Evolutionary conservation across 2,329 filamentous ascomycete genomes (phyloP), one percentile per base, ranked within the genome.

Genomic region (Cladophialophora carrionii): DNA sequence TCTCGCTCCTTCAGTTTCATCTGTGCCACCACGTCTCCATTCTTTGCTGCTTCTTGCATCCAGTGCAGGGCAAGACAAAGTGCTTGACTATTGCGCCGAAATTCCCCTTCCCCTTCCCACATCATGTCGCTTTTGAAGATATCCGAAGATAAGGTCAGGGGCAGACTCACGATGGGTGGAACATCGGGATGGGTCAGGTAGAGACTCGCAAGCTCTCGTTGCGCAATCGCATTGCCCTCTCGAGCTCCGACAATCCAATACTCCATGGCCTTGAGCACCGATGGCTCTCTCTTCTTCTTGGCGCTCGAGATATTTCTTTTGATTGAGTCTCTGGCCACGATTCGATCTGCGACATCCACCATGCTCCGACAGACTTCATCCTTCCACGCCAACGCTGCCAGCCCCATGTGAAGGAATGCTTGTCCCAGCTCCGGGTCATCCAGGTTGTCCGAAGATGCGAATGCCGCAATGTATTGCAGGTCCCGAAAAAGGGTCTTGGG

Each of bases 41-140:
- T 92, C 61, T 85, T 85, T 72, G 91, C 90, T 43, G 91, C 92
- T 70, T 91, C 83, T 79, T 94, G 91, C 92, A 98, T 97, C 93
- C 94, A 98, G 81, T 98, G 94, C 78, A 96, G 88, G 9, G 94
- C 94, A 63, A 96, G 87, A 73, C 93, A 97, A 90, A 98, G 95
- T 49, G 92, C 87, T 61, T 89, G 89, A 72, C 89, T 86, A 43
- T 61, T 64, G 17, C 66, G 68, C n/a, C 24, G 59, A 31, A 49
- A 53, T 29, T 59, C 66, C 32, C 58, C 58, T 60, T 84, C 81
- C 20, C 49, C 37, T 14, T 62, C 65, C 68, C 82, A 79, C 84
- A 96, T 91, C 71, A 95, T 87, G 62, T 92, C 87, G 71, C 90
- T 89, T 78, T 94, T 95, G 81, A 98, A 98, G 0, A 96, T 92